Percentiles rank a stretch among this genome's conserved stretches.
These are phyloP conservation scores for Aeschynomene evenia DNA, from an alignment of 306 rosid genomes.

Conservation along the genomic window DNA sequence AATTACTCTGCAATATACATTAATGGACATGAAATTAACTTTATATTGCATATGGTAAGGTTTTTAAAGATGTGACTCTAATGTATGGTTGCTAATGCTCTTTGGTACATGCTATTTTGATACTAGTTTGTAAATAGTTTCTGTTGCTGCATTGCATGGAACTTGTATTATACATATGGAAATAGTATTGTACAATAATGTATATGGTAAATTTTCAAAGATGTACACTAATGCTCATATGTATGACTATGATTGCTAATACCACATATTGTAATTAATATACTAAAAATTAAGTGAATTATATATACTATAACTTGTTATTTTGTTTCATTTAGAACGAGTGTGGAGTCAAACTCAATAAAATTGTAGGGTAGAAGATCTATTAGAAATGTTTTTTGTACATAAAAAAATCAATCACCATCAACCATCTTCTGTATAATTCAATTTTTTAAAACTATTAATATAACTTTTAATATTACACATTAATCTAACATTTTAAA, in stretches of 20 bases:
- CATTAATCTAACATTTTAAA: no score
- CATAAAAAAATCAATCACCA: no score
- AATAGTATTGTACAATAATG: not conserved
- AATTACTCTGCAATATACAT: not conserved
- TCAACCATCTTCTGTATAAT: no score
- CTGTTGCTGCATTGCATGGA: not conserved
- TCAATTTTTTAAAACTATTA: no score
- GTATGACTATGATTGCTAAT: not conserved
- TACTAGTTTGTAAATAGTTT: not conserved
- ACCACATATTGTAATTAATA: no score
- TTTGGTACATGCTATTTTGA: not conserved
- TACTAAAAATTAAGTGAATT: no score
- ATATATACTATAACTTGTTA: not conserved
- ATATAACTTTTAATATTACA: no score
- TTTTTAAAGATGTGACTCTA: not conserved
- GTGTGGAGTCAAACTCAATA: no score
- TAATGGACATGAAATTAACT: not conserved
- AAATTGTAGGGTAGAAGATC: no score
- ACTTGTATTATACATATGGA: not conserved
- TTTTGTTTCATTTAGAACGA: no score
- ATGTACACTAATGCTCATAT: not conserved
- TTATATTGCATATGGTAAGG: not conserved
- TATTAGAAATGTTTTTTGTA: no score
- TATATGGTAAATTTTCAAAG: conserved; percentile 2
- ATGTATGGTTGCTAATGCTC: not conserved